phyloP scores from a whole-genome alignment of 805 yeast genomes.

The Candida namnaoensis region DNA sequence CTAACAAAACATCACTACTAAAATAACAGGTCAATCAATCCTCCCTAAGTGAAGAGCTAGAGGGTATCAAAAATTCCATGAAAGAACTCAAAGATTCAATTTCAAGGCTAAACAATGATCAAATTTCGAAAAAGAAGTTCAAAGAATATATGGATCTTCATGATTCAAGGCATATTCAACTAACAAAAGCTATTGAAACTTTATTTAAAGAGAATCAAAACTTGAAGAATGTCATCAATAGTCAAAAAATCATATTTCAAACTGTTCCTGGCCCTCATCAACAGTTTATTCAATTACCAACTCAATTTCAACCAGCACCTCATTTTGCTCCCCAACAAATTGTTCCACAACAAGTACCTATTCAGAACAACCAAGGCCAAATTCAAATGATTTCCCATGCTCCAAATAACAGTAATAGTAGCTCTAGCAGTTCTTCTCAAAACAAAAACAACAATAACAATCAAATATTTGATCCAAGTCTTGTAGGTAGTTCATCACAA shows the following conservation, averaged over 20 bases:
- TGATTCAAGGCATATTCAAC: constrained; percentile 11
- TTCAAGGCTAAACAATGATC: constrained; percentile 5
- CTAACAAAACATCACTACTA: too few species aligned
- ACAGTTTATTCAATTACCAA: not conserved
- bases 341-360: constrained; percentile 5
- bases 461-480: too few species aligned
- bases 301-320: not conserved
- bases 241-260: constrained; percentile 16
- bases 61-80: too few species aligned
- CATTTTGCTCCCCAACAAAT: constrained; percentile 2
- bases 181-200: constrained; percentile 13
- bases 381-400: not conserved
- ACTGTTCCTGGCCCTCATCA: constrained; percentile 6
- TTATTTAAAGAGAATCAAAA: constrained; percentile 19
- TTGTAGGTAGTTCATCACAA: constrained; percentile 1
- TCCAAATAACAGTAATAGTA: too few species aligned
- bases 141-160: constrained; percentile 14
- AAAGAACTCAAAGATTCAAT: too few species aligned
- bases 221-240: constrained; percentile 11
- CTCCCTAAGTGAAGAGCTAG: too few species aligned
- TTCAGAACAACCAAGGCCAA: constrained; percentile 1
- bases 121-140: constrained; percentile 10
- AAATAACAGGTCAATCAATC: too few species aligned
- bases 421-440: too few species aligned
- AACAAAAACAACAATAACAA: too few species aligned